Evolutionary conservation across 2,329 filamentous ascomycete species (phyloP), one percentile per base, ranked within the genome.

Genomic region (Sporothrix brasiliensis): DNA sequence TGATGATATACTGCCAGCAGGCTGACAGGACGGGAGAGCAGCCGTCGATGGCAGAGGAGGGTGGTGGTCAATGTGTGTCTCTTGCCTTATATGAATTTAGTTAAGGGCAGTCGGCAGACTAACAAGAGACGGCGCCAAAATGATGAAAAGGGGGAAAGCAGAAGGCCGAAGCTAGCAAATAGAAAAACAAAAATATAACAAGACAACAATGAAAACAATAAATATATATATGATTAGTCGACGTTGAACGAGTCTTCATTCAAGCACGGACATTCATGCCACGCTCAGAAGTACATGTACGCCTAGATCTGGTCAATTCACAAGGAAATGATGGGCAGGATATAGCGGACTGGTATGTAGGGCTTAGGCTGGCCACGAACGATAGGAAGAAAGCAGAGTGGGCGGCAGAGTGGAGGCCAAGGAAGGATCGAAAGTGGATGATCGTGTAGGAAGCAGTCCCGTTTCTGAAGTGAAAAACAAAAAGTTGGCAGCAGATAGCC

Each of bases 1-100:
- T 68, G 69, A 70, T 70, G 69, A 63, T 68, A 70, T 70, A 68
- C 56, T 68, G 69, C 68, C 65, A 52, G 52, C 21, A 67, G 50
- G n/a, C 14, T 7, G 21, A 41, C 13, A n/a, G 34, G 41, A 21
- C 30, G 30, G n/a, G 41, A 41, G 30, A n/a, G 6, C 27, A 52
- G 30, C 47, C 30, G 63, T 21, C 19, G 34, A 49, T 39, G 24
- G 30, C 24, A 49, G 50, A 49, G 34, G 14, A 50, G 39, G 21
- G 49, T 41, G n/a, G 50, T 41, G 14, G 65, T 67, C 34, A 39
- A 56, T 34, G 65, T 50, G 21, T 30, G 13, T 66, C 27, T 66
- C 63, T 52, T 50, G 47, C 47, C 47, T 66, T 66, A 53, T 53
- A 66, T 54, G 65, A 54, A 34, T 34, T 34, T 27, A 27, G 34